Evolutionary conservation across 331 rosid species (phyloP).

Genomic region (Malus hybrid): DNA sequence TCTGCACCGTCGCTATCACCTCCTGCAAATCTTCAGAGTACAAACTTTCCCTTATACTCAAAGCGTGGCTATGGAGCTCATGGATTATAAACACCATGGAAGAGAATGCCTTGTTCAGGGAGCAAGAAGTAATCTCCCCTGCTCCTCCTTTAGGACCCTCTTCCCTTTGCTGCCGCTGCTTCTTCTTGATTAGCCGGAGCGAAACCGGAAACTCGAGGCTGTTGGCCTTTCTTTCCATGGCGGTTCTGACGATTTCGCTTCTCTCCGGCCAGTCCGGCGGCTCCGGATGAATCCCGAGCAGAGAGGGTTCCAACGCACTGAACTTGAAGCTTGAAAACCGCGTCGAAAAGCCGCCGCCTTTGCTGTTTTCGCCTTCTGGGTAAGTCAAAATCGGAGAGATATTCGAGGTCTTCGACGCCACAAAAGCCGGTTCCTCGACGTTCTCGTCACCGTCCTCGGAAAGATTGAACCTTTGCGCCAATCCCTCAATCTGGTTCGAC

Average conservation of each 20-base stretch:
- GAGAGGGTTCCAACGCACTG: constrained; percentile 41
- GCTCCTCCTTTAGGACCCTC: constrained; percentile 24
- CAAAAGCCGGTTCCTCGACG: not conserved
- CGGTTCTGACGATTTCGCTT: constrained; percentile 30
- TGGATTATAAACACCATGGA: constrained; percentile 60
- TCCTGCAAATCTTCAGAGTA: constrained; percentile 50
- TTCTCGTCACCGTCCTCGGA: constrained; percentile 1
- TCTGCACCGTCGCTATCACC: constrained; percentile 33
- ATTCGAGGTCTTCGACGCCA: constrained; percentile 10
- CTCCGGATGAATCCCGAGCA: constrained; percentile 46
- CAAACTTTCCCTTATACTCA: constrained; percentile 40
- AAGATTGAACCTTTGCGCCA: constrained; percentile 1
- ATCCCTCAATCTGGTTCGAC: constrained; percentile 23
- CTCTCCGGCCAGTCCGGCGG: constrained; percentile 63
- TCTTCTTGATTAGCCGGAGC: constrained; percentile 64
- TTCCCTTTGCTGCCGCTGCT: constrained; percentile 35
- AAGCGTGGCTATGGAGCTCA: constrained; percentile 59
- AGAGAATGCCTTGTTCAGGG: constrained; percentile 53
- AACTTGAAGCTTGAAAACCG: constrained; percentile 12
- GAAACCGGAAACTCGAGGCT: constrained; percentile 58
- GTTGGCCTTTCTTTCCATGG: constrained; percentile 48
- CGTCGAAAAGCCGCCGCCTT: not conserved
- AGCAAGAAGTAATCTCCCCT: constrained; percentile 29
- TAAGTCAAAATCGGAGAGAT: not conserved
- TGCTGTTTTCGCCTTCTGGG: not conserved